Percentiles rank a stretch among this genome's conserved stretches.
phyloP scores from a whole-genome alignment of 768 basidiomycete genomes.

The Lactarius vividus region DNA sequence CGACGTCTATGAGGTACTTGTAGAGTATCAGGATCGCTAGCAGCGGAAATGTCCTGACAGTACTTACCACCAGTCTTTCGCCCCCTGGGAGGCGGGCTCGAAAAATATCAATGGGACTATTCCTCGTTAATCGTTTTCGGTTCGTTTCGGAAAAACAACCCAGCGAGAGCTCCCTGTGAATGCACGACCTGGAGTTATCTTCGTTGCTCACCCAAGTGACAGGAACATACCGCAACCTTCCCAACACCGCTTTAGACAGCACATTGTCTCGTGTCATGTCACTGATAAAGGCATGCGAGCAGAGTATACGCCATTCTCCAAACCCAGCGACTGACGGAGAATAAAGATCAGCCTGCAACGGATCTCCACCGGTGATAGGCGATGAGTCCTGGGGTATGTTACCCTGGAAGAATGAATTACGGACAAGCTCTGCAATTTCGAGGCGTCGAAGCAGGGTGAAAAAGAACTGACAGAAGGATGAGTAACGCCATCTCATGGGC shows the following conservation, averaged over 20 bases:
- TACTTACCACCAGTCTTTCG: conserved; percentile 22
- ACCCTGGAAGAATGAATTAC: conserved; percentile 11
- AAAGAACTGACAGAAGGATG: background rate
- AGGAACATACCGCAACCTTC: conserved; percentile 11
- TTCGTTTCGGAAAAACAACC: conserved; percentile 24
- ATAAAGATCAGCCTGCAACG: conserved; percentile 17
- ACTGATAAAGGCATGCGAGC: background rate
- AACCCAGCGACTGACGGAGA: conserved; percentile 7
- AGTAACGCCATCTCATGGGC: background rate
- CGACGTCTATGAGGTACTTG: conserved; percentile 24
- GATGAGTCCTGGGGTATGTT: conserved; percentile 2
- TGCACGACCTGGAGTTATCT: background rate
- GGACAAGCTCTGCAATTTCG: background rate
- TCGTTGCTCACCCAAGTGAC: background rate
- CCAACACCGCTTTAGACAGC: background rate
- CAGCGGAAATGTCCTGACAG: too few relatives aligned
- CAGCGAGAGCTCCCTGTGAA: conserved; percentile 19
- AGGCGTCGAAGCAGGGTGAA: background rate
- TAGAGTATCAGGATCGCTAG: background rate
- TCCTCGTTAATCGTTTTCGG: conserved; percentile 15
- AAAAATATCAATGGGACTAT: conserved; percentile 24
- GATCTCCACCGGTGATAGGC: background rate
- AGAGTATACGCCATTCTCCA: conserved; percentile 18
- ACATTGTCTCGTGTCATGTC: conserved; percentile 2
- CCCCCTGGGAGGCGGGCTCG: conserved; percentile 23